Base-by-base conservation (phyloP, 495 filamentous ascomycete species). In the Lasiosphaeria miniovina region DNA sequence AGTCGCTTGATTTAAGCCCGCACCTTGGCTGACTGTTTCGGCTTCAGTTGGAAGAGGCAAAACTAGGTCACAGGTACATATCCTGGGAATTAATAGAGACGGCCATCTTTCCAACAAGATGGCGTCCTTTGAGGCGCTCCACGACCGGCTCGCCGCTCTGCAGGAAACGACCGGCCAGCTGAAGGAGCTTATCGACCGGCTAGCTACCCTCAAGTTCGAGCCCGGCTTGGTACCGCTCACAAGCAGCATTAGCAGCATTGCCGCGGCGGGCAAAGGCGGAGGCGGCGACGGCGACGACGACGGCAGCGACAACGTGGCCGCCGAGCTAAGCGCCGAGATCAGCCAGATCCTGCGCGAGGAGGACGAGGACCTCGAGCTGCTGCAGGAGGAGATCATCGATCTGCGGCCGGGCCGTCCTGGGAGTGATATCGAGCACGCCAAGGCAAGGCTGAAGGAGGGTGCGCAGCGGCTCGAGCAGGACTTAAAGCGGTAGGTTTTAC, bases 251-350 rank as follows among this genome's bases (percentile, higher is more conserved):
- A 53, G 52, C 60, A 54, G 51, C 56, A 34, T 52, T 33, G 45
- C 11, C 6, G 51, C 9, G 12, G 40, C 31, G 12, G 43, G 8
- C 4, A 46, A n/a, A 5, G 58, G 55, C 32, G 34, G 31, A 6
- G 45, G 11, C n/a, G 49, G n/a, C 46, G 17, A 77, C 57, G 62
- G 62, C 33, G 71, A 70, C 71, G 71, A 70, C 71, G 70, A 80
- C 60, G 84, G 85, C 10, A 82, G 84, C 52, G 83, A 71, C 54
- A 75, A 90, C 66, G 84, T 85, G 8, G 82, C 88, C 36, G 58
- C 86, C n/a, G 94, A 96, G 68, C 83, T 98, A 8, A 84, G 84
- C 52, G 74, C 83, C 31, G 90, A 94, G 69, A 96, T 97, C 57
- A 90, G 90, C 65, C 83, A 90, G 63, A 80, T 81, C 54, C 75